Evolutionary conservation across 768 basidiomycete species (phyloP).

Genomic region (Strobilomyces confusus): DNA sequence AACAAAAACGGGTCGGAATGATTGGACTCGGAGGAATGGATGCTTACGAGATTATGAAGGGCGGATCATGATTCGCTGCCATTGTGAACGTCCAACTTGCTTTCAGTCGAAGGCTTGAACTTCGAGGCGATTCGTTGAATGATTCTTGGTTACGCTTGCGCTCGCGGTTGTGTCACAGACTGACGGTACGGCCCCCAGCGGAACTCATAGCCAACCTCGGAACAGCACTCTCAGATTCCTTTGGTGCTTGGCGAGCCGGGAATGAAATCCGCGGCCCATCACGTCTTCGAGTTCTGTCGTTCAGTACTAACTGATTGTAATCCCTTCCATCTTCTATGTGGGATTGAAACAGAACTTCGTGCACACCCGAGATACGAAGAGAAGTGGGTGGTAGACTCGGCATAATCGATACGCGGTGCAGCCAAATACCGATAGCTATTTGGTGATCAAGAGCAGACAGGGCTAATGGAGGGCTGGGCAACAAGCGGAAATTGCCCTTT

Average conservation of each 20-base stretch:
- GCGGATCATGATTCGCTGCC: neutral
- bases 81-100: too few species aligned
- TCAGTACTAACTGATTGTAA: neutral
- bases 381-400: neutral
- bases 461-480: neutral
- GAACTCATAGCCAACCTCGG: too few species aligned
- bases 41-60: neutral
- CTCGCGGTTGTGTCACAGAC: too few species aligned
- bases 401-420: neutral
- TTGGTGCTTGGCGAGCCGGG: too few species aligned
- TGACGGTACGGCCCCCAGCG: too few species aligned
- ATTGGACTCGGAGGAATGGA: neutral
- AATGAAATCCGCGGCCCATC: too few species aligned
- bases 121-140: too few species aligned
- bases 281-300: too few species aligned
- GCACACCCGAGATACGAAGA: neutral
- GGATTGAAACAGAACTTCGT: neutral
- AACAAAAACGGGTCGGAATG: neutral
- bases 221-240: too few species aligned
- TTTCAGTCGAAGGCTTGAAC: too few species aligned
- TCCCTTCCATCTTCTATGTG: neutral
- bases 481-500: neutral
- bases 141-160: too few species aligned
- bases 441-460: too few species aligned
- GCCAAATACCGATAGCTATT: neutral